phyloP scores from a whole-genome alignment of 306 rosid species.

The Vigna mungo region DNA sequence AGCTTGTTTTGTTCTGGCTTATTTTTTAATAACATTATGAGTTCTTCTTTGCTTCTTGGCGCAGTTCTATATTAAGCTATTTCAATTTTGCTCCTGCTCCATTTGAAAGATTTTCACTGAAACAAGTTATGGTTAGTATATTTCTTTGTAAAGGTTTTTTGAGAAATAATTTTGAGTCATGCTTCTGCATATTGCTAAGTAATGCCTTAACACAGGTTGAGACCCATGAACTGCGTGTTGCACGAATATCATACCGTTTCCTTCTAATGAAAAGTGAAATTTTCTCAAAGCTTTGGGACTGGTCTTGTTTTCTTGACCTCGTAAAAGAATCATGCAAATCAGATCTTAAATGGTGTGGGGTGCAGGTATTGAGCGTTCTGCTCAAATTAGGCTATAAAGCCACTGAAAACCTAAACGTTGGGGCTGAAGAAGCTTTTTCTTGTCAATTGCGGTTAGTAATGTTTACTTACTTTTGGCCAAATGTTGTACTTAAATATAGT shows the following conservation, averaged over 20 bases:
- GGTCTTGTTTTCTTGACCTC: slow-evolving; percentile 75
- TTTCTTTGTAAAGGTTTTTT: not conserved
- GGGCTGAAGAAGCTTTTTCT: slow-evolving; percentile 59
- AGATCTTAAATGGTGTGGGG: slow-evolving; percentile 75
- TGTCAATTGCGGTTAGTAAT: slow-evolving; percentile 73
- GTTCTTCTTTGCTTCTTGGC: slow-evolving; percentile 33
- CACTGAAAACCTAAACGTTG: slow-evolving; percentile 51
- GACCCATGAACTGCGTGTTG: slow-evolving; percentile 49
- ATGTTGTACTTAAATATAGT: slow-evolving; percentile 31
- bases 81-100: slow-evolving; percentile 71
- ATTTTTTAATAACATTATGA: slow-evolving; percentile 9
- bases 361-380: slow-evolving; percentile 60
- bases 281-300: slow-evolving; percentile 77
- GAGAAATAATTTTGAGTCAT: slow-evolving; percentile 2
- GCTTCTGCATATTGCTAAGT: slow-evolving; percentile 9
- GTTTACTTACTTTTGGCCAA: slow-evolving; percentile 16
- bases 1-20: slow-evolving; percentile 1
- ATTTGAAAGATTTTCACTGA: slow-evolving; percentile 64
- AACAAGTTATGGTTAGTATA: slow-evolving; percentile 58
- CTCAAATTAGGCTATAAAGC: slow-evolving; percentile 64
- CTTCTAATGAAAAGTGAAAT: slow-evolving; percentile 61
- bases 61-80: slow-evolving; percentile 62
- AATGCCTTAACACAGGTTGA: slow-evolving; percentile 49
- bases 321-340: slow-evolving; percentile 45
- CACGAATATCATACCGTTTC: slow-evolving; percentile 74